These are phyloP conservation scores for Boletellus sp. DNA, from an alignment of 1,284 basidiomycete genomes.

Conservation along the genomic window DNA sequence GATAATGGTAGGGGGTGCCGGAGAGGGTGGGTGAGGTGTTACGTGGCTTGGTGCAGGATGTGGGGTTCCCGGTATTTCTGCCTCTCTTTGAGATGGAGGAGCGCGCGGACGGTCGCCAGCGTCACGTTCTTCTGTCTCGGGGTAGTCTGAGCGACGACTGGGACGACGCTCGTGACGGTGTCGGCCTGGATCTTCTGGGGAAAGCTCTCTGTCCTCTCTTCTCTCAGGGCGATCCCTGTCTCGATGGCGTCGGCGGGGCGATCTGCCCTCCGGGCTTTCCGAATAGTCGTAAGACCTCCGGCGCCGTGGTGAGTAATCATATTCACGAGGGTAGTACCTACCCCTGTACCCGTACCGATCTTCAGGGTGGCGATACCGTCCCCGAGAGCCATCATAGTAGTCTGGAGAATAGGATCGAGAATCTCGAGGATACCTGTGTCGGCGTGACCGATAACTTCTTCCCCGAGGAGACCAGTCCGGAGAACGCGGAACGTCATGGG, in stretches of 20 bases:
- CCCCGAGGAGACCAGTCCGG: background rate
- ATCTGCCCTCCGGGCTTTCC: conserved; percentile 6
- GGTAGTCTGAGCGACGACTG: conserved; percentile 18
- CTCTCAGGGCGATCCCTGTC: conserved; percentile 1
- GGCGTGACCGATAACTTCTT: conserved; percentile 5
- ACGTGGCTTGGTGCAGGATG: conserved; percentile 5
- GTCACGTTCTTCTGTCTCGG: conserved; percentile 20
- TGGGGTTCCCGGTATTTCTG: conserved; percentile 1
- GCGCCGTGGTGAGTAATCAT: conserved; percentile 13
- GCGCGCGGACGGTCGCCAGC: conserved; percentile 9
- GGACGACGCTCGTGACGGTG: conserved; percentile 10
- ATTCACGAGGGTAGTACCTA: conserved; percentile 10
- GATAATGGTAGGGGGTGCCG: conserved; percentile 31
- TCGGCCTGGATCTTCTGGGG: conserved; percentile 14
- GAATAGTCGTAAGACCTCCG: background rate
- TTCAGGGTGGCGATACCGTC: conserved; percentile 11
- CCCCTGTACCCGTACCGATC: conserved; percentile 9
- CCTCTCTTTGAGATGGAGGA: conserved; percentile 13
- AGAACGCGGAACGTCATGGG: conserved; percentile 12
- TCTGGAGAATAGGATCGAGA: conserved; percentile 24
- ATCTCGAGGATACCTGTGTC: conserved; percentile 3
- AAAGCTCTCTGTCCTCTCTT: background rate
- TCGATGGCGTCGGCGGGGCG: background rate
- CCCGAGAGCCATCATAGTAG: background rate
- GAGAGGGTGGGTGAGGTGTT: conserved; percentile 18